phyloP scores from a whole-genome alignment of 83 land plant species.

The Picea abies region DNA sequence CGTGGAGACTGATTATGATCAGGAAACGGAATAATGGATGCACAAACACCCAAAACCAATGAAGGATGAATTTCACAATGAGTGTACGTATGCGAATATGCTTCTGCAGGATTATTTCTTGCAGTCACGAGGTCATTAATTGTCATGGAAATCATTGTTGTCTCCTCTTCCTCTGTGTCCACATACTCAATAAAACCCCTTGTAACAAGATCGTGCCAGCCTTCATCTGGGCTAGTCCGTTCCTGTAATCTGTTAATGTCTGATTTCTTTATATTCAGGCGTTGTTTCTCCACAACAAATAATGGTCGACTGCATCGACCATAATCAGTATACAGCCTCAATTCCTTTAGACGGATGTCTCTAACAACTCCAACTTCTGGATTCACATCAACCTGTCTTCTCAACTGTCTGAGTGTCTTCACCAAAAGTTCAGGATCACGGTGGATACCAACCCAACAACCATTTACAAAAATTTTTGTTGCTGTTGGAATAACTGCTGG shows the following conservation, averaged over 20 bases:
- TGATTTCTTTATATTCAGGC: slow-evolving; percentile 84
- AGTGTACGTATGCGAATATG: slow-evolving; percentile 89
- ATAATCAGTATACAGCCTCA: slow-evolving; percentile 97
- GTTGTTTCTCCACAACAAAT: slow-evolving; percentile 97
- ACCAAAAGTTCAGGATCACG: slow-evolving; percentile 97
- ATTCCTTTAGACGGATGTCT: slow-evolving; percentile 89
- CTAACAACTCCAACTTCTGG: slow-evolving; percentile 99
- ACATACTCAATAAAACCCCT: slow-evolving; percentile 98
- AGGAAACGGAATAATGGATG: slow-evolving; percentile 98
- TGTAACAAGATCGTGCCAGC: slow-evolving; percentile 96
- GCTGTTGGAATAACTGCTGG: slow-evolving; percentile 99
- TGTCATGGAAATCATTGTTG: slow-evolving; percentile 99
- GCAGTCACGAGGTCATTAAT: slow-evolving; percentile 89
- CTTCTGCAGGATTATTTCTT: slow-evolving; percentile 79
- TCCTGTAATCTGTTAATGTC: slow-evolving; percentile 83
- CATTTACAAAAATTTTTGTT: slow-evolving; percentile 99
- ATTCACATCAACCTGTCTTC: slow-evolving; percentile 99
- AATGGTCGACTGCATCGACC: slow-evolving; percentile 99
- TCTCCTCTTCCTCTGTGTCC: slow-evolving; percentile 99
- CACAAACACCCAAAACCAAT: slow-evolving; percentile 97
- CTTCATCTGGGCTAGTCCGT: slow-evolving; percentile 72
- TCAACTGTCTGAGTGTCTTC: slow-evolving; percentile 80
- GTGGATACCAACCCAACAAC: slow-evolving; percentile 99
- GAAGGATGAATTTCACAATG: slow-evolving; percentile 99
- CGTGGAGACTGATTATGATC: slow-evolving; percentile 99